These are phyloP conservation scores for Camelina sativa DNA, from an alignment of 345 rosid species.

Conservation along the genomic window DNA sequence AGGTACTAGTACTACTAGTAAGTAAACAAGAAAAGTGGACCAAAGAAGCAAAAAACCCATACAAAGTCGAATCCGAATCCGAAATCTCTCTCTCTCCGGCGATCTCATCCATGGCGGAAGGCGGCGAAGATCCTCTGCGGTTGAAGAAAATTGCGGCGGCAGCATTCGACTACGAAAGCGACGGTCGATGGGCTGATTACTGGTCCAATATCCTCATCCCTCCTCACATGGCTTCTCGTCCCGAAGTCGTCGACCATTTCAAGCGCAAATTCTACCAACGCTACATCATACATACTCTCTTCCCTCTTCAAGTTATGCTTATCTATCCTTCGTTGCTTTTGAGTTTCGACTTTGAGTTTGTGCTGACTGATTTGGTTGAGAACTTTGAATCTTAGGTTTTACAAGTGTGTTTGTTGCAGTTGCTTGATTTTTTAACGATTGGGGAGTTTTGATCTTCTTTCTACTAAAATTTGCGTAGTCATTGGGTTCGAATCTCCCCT, in stretches of 20 bases:
- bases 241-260: conserved; percentile 84
- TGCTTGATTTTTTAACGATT: not conserved
- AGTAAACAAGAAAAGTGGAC: conserved; percentile 8
- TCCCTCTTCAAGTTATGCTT: not conserved
- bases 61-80: conserved; percentile 27
- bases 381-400: conserved; percentile 25
- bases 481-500: not conserved
- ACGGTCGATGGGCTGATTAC: conserved; percentile 85
- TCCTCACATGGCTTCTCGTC: conserved; percentile 84
- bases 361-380: conserved; percentile 13
- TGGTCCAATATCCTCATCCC: conserved; percentile 95
- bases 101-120: conserved; percentile 63
- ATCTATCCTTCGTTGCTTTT: not conserved
- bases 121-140: conserved; percentile 84
- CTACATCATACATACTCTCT: conserved; percentile 55
- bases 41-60: not conserved
- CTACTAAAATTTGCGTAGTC: not conserved
- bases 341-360: conserved; percentile 7
- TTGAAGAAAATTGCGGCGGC: conserved; percentile 81
- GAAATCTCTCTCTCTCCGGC: conserved; percentile 33
- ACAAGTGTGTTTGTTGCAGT: not conserved
- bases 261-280: conserved; percentile 99
- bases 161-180: conserved; percentile 87
- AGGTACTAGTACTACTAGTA: not conserved
- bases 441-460: conserved; percentile 16